Evolutionary conservation across 805 yeast species (phyloP).

Genomic region (Nakazawaea wyomingensis): DNA sequence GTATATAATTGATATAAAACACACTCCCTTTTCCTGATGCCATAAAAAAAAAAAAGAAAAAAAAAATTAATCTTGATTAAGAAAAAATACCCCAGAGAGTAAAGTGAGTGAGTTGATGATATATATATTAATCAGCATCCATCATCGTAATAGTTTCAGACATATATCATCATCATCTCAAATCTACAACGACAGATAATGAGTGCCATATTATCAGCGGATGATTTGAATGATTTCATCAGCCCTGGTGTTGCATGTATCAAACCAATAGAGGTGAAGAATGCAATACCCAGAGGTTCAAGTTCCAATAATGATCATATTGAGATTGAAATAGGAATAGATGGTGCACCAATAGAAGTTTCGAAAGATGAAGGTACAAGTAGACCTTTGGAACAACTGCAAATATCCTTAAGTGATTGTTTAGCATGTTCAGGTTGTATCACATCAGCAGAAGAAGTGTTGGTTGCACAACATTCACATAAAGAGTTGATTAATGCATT

Average conservation of each 20-base stretch:
- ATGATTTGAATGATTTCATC: slow-evolving; percentile 90
- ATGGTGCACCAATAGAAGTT: slow-evolving; percentile 65
- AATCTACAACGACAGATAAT: no score
- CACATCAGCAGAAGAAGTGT: slow-evolving; percentile 93
- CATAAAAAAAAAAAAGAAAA: background rate
- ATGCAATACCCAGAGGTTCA: slow-evolving; percentile 17
- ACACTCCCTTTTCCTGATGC: background rate
- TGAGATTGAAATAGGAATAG: slow-evolving; percentile 47
- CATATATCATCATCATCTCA: no score
- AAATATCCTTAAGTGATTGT: slow-evolving; percentile 87
- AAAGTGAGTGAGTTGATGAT: no score
- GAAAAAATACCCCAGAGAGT: background rate
- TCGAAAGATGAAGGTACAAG: slow-evolving; percentile 51
- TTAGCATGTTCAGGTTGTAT: slow-evolving; percentile 96
- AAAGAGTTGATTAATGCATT: slow-evolving; percentile 65
- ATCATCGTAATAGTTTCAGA: no score
- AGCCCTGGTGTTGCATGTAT: slow-evolving; percentile 93
- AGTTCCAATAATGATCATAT: slow-evolving; percentile 23
- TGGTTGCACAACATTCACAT: slow-evolving; percentile 88
- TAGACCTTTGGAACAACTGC: slow-evolving; percentile 65
- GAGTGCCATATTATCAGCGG: slow-evolving; percentile 87
- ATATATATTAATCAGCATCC: no score
- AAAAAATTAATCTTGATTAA: background rate
- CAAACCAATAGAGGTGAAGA: slow-evolving; percentile 63
- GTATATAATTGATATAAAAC: background rate